A percentile compares a stretch with the other conserved stretches of the same genome.
Conservation (phyloP, 306 rosid genomes). For the Lathyrus sativus region DNA sequence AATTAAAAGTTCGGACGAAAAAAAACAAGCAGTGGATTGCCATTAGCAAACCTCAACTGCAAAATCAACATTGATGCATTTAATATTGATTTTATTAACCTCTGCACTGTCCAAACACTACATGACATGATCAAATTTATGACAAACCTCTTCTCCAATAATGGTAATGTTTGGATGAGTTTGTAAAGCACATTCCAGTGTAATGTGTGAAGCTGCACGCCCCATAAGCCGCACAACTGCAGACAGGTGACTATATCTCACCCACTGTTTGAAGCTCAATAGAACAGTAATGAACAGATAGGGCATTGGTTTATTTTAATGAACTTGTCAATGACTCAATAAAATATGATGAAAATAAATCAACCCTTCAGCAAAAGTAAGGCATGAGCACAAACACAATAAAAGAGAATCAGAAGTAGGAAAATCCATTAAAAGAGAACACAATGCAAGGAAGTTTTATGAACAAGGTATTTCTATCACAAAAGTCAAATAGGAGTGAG, state of each 20-base stretch:
- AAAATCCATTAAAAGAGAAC: conserved; percentile 6
- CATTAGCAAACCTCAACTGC: conserved; percentile 20
- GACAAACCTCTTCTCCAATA: conserved; percentile 85
- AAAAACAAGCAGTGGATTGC: conserved; percentile 15
- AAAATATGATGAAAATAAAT: conserved; percentile 18
- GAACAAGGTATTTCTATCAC: conserved; percentile 10
- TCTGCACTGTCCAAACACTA: conserved; percentile 19
- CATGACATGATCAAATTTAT: conserved; percentile 26
- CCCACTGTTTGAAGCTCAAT: conserved; percentile 23
- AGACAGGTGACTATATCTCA: conserved; percentile 36
- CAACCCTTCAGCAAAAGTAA: conserved; percentile 18
- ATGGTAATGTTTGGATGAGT: conserved; percentile 96
- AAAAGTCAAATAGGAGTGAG: conserved; percentile 12
- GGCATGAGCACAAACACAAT: not conserved
- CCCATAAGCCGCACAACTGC: conserved; percentile 99
- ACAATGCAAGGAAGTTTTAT: conserved; percentile 19
- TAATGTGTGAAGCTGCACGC: conserved; percentile 99
- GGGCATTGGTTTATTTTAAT: conserved; percentile 27
- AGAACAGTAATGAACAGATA: conserved; percentile 23
- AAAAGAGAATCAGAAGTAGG: conserved; percentile 25
- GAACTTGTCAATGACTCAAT: not conserved
- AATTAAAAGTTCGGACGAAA: conserved; percentile 9
- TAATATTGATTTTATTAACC: conserved; percentile 25
- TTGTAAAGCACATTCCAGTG: conserved; percentile 96
- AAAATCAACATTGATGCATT: conserved; percentile 26